phyloP scores from a whole-genome alignment of 805 yeast genomes.

The Teunomyces lycoperdinae region DNA sequence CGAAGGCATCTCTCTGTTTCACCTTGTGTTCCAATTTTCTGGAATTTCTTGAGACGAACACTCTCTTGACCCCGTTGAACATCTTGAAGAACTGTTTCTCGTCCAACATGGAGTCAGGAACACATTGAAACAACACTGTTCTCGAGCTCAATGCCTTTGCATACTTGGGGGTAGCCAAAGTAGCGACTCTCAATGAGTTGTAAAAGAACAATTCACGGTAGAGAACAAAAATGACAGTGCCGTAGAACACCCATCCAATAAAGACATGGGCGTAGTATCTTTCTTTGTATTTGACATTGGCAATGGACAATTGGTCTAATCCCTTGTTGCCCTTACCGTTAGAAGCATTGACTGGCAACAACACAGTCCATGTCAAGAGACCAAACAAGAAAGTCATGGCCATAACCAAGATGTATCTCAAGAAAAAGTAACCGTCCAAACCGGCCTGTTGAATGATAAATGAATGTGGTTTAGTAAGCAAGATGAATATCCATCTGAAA shows the following conservation, averaged over 20 bases:
- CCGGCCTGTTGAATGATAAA: conserved; percentile 86
- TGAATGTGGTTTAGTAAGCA: conserved; percentile 65
- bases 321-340: conserved; percentile 63
- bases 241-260: conserved; percentile 75
- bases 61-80: conserved; percentile 77
- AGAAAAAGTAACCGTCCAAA: conserved; percentile 88
- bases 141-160: conserved; percentile 73
- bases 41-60: conserved; percentile 74
- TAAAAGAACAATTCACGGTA: conserved; percentile 82
- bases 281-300: conserved; percentile 59
- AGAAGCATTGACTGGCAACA: conserved; percentile 82
- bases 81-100: conserved; percentile 71
- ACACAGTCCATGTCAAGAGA: conserved; percentile 57
- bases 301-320: conserved; percentile 70
- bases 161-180: conserved; percentile 76
- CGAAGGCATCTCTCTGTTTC: conserved; percentile 56
- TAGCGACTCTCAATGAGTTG: conserved; percentile 73
- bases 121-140: conserved; percentile 80
- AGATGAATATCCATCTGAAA: conserved; percentile 63
- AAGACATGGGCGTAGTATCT: conserved; percentile 87
- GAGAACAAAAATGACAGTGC: conserved; percentile 63
- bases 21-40: conserved; percentile 56
- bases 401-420: conserved; percentile 68
- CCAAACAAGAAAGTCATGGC: conserved; percentile 44
- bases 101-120: conserved; percentile 70